These are phyloP conservation scores for Nannizziopsis barbatae DNA, from an alignment of 2,329 filamentous ascomycete genomes.

Conservation along the genomic window DNA sequence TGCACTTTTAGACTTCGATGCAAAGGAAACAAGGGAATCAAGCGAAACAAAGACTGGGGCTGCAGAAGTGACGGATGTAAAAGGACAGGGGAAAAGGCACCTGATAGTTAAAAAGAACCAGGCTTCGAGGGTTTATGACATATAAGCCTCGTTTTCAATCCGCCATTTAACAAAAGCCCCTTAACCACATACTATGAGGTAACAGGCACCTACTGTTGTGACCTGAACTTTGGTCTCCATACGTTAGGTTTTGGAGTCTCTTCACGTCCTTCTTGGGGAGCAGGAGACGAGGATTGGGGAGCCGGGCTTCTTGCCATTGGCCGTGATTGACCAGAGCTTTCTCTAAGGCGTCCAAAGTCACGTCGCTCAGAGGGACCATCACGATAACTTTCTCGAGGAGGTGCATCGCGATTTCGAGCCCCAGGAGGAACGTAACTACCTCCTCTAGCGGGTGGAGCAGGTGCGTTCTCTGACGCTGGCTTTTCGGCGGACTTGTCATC, in stretches of 20 bases:
- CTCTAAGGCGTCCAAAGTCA: conserved; percentile 1
- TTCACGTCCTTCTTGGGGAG: conserved; percentile 10
- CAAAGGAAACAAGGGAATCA: neutral
- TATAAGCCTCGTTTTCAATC: neutral
- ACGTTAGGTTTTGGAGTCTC: conserved; percentile 4
- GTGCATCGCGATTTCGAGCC: conserved; percentile 12
- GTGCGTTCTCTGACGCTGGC: conserved; percentile 17
- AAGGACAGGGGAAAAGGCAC: neutral
- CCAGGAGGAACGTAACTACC: conserved; percentile 15
- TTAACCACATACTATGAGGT: neutral
- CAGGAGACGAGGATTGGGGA: conserved; percentile 8
- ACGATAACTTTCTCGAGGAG: conserved; percentile 7
- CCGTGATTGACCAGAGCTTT: conserved; percentile 4
- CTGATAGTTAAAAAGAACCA: neutral
- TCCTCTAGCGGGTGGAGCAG: conserved; percentile 18
- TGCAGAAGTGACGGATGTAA: neutral
- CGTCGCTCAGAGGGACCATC: conserved; percentile 12
- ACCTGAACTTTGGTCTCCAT: conserved; percentile 15
- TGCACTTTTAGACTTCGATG: conserved; percentile 9
- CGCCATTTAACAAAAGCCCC: neutral
- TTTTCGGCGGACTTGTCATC: conserved; percentile 19
- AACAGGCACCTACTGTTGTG: conserved; percentile 9
- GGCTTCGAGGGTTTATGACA: neutral
- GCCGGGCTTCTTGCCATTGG: conserved; percentile 12
- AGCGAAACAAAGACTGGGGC: neutral